Conservation (phyloP, 768 basidiomycete species). For the Russula foetens region DNA sequence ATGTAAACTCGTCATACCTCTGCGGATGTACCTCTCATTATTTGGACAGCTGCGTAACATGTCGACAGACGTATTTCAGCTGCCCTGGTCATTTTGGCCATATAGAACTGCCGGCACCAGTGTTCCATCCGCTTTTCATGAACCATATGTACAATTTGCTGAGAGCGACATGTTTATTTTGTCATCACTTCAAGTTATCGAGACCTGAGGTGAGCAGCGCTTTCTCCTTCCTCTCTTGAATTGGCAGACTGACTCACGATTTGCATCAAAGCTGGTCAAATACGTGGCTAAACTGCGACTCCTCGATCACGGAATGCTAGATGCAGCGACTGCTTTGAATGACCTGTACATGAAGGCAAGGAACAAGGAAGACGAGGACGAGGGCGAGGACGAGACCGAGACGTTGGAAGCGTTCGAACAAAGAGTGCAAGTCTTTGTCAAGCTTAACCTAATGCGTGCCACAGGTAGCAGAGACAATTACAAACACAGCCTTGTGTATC, state of each 20-base stretch:
- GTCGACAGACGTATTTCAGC: constrained; percentile 83
- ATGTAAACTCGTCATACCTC: constrained; percentile 28
- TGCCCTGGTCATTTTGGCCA: constrained; percentile 99
- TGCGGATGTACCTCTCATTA: constrained; percentile 11
- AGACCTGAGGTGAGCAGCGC: constrained; percentile 51
- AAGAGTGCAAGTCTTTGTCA: constrained; percentile 60
- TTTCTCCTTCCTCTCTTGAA: constrained; percentile 17
- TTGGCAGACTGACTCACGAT: background rate
- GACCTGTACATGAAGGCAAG: constrained; percentile 43
- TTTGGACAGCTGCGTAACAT: constrained; percentile 76
- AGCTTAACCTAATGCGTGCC: constrained; percentile 35
- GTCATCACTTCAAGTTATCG: constrained; percentile 82
- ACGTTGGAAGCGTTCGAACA: constrained; percentile 51
- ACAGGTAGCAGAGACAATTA: constrained; percentile 68
- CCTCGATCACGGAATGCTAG: constrained; percentile 81
- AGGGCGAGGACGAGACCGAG: constrained; percentile 34
- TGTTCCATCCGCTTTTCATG: constrained; percentile 97
- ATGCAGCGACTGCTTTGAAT: constrained; percentile 72
- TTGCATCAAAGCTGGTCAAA: constrained; percentile 53
- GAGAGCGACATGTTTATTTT: constrained; percentile 85
- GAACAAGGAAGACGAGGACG: constrained; percentile 31
- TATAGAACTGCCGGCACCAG: constrained; percentile 90
- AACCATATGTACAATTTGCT: constrained; percentile 80
- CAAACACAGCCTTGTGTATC: constrained; percentile 84
- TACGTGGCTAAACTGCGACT: constrained; percentile 82